Base-by-base conservation (phyloP, 2,329 filamentous ascomycete genomes). In the Ophiostoma fasciatum region DNA sequence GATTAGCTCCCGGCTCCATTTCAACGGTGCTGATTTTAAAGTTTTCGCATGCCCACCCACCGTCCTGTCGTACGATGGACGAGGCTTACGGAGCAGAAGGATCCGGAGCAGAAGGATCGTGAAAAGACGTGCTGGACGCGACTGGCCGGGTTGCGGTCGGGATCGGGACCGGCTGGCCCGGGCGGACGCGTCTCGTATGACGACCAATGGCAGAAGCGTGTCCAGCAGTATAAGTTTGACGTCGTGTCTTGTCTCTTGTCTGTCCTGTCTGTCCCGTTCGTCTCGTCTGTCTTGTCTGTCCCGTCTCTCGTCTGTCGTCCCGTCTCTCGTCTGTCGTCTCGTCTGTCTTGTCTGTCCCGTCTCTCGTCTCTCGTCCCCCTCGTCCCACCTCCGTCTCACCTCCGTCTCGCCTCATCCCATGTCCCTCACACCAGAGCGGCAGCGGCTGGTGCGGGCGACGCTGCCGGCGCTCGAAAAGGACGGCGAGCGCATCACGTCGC, bases 381-480 rank as follows among this genome's bases (percentile, higher is more conserved):
- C 30, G 26, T 13, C 25, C 30, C 20, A 13, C 6, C 13, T 12
- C 33, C 25, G 6, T 12, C 28, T 17, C 27, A 4, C 14, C n/a
- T 14, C n/a, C 27, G n/a, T 28, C 27, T 28, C 14, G 6, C 27
- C 5, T 33, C 21, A 18, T n/a, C 18, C 25, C 34, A 54, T 55
- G 52, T 40, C 53, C 18, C 58, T 71, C 44, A 63, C 61, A 31
- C 60, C 61, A 45, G 55, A 63, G 33, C 77, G 85, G 58, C 63
- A 69, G 39, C 59, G 66, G 35, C 66, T 78, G 49, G 74, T 85
- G 55, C 77, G 74, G 54, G 65, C 74, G 35, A 84, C 80, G 6
- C 71, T 82, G 40, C 80, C 80, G 3, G 66, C 77, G 23, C 65
- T 85, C 4, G 66, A 66, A 17, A 63, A 76, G 42, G 72, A 83